Conservation (phyloP, 2,329 filamentous ascomycete species). For the Pestalotiopsis sp. region DNA sequence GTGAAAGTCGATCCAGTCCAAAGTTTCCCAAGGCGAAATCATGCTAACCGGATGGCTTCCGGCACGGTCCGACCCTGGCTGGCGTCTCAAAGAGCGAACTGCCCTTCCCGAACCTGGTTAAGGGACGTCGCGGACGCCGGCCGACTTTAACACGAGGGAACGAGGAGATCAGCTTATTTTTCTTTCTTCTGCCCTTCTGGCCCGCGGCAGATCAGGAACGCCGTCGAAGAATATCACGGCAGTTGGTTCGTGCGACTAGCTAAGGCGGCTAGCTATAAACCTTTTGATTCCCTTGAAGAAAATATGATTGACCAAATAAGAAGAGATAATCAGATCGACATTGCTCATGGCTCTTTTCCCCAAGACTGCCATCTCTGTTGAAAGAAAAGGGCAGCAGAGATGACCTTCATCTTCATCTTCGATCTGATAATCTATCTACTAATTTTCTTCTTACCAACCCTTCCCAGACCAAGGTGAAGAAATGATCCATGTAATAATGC, state of each 20-base stretch:
- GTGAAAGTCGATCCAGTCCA: not conserved
- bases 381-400: too few relatives aligned
- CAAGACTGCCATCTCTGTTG: too few relatives aligned
- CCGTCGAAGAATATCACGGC: not conserved
- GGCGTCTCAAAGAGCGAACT: not conserved
- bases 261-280: too few relatives aligned
- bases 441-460: not conserved
- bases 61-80: not conserved
- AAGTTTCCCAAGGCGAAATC: not conserved
- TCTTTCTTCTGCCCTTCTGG: not conserved
- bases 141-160: not conserved
- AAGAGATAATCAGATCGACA: too few relatives aligned
- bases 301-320: too few relatives aligned
- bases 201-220: not conserved
- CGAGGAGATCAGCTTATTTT: not conserved
- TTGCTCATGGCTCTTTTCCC: too few relatives aligned
- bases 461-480: not conserved
- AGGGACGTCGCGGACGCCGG: not conserved
- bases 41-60: not conserved
- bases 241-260: not conserved
- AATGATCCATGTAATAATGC: not conserved
- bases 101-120: not conserved
- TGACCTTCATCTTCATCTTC: not conserved
- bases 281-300: too few relatives aligned
- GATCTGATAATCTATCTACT: not conserved